Evolutionary conservation across 2,329 filamentous ascomycete genomes (phyloP).

Genomic region (Huntiella abstrusa): DNA sequence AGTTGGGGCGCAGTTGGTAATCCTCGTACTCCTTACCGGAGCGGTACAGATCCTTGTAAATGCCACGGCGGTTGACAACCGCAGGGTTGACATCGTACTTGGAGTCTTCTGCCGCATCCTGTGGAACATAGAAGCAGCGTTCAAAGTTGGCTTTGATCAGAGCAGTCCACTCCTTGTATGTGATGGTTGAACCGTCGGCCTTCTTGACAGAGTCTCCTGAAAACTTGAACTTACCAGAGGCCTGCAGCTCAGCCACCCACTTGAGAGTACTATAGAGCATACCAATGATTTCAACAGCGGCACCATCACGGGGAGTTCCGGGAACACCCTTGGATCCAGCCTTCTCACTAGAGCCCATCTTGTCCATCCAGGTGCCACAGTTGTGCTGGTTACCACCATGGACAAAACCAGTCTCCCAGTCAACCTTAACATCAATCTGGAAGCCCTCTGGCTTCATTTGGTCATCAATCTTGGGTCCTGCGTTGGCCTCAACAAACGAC

Average conservation of each 20-base stretch:
- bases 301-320: conserved; percentile 89
- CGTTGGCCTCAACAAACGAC: conserved; percentile 87
- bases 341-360: conserved; percentile 95
- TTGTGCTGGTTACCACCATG: conserved; percentile 90
- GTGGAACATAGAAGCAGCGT: conserved; percentile 72
- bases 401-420: conserved; percentile 80
- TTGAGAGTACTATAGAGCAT: conserved; percentile 73
- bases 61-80: conserved; percentile 75
- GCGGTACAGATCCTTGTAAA: conserved; percentile 93
- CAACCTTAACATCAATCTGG: conserved; percentile 74
- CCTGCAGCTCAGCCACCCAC: conserved; percentile 55
- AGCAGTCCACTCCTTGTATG: conserved; percentile 59
- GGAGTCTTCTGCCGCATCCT: conserved; percentile 46
- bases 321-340: conserved; percentile 86
- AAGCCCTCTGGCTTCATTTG: conserved; percentile 92
- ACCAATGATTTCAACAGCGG: conserved; percentile 86
- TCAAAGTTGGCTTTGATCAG: conserved; percentile 78
- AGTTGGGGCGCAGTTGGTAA: conserved; percentile 90
- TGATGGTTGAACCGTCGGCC: conserved; percentile 39
- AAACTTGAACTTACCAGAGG: conserved; percentile 46
- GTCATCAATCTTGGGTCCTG: conserved; percentile 67
- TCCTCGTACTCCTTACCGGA: conserved; percentile 94
- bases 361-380: conserved; percentile 99
- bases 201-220: conserved; percentile 54
- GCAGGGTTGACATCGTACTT: conserved; percentile 63